These are phyloP conservation scores for Rhodomyrtus psidioides DNA, from an alignment of 441 rosid genomes.

Conservation along the genomic window DNA sequence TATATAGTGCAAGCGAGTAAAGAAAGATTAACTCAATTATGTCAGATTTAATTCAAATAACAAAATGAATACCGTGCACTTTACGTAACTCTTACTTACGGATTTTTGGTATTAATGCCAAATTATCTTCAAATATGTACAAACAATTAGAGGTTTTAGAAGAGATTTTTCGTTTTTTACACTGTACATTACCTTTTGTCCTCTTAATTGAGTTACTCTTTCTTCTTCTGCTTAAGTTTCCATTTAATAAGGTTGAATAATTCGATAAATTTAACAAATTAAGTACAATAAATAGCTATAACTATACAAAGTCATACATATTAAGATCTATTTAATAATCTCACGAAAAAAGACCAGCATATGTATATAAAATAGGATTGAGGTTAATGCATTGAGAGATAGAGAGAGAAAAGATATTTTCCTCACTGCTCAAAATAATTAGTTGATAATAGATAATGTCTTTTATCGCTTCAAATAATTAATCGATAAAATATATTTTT, in stretches of 20 bases:
- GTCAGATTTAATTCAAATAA: background rate
- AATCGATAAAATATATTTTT: no score
- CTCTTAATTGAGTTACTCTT: background rate
- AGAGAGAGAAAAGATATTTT: no score
- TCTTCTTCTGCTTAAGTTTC: background rate
- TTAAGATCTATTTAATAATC: background rate
- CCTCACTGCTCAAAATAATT: no score
- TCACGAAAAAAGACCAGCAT: background rate
- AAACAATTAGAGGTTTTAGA: background rate
- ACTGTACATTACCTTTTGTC: background rate
- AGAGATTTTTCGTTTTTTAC: background rate
- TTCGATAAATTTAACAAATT: background rate
- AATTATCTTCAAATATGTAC: background rate
- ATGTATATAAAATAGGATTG: background rate
- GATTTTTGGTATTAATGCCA: no score
- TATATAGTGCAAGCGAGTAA: background rate
- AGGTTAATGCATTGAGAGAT: background rate
- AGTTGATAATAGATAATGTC: no score
- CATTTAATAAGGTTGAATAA: background rate
- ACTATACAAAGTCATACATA: background rate
- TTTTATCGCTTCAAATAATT: no score
- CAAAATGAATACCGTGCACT: background rate
- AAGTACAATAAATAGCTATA: background rate
- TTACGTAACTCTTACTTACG: no score
- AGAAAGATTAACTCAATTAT: background rate